These are phyloP conservation scores for Chionographis japonica DNA, from an alignment of 106 monocot genomes.

Conservation along the genomic window DNA sequence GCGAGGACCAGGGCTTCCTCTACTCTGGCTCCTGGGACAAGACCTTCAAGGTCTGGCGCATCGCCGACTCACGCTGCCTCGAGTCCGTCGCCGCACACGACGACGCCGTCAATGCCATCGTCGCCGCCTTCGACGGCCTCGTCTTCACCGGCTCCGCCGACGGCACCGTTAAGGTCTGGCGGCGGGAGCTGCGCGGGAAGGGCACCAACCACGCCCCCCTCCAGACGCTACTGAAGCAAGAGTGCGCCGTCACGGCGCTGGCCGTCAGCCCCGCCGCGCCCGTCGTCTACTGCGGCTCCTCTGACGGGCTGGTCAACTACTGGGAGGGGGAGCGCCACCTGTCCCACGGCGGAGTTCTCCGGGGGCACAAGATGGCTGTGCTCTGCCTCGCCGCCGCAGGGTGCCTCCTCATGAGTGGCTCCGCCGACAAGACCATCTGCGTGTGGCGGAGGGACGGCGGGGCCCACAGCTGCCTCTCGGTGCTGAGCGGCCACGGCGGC, in stretches of 20 bases:
- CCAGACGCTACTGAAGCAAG: constrained; percentile 53
- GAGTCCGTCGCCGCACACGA: constrained; percentile 34
- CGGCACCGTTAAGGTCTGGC: constrained; percentile 38
- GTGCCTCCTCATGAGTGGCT: constrained; percentile 28
- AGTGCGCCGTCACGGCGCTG: constrained; percentile 51
- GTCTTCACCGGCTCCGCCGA: constrained; percentile 33
- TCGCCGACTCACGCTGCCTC: constrained; percentile 40
- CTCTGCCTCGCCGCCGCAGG: constrained; percentile 25
- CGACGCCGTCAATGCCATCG: constrained; percentile 32
- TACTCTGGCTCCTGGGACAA: constrained; percentile 53
- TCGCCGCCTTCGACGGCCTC: constrained; percentile 3
- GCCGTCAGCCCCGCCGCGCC: constrained; percentile 19
- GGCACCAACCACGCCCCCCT: constrained; percentile 3
- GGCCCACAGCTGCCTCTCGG: constrained; percentile 12
- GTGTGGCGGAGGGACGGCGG: constrained; percentile 23
- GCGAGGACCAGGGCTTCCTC: constrained; percentile 25
- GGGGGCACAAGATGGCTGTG: constrained; percentile 15
- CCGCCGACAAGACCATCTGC: constrained; percentile 30
- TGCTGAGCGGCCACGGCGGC: constrained; percentile 31
- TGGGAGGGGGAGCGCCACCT: constrained; percentile 40
- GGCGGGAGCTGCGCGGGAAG: constrained; percentile 18
- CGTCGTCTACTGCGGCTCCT: constrained; percentile 44
- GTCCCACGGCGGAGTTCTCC: constrained; percentile 19
- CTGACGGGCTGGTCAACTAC: constrained; percentile 58
- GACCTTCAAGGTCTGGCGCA: constrained; percentile 47